Base-by-base conservation (phyloP, 1,284 basidiomycete genomes). In the Microbotryum silenes-acaulis region DNA sequence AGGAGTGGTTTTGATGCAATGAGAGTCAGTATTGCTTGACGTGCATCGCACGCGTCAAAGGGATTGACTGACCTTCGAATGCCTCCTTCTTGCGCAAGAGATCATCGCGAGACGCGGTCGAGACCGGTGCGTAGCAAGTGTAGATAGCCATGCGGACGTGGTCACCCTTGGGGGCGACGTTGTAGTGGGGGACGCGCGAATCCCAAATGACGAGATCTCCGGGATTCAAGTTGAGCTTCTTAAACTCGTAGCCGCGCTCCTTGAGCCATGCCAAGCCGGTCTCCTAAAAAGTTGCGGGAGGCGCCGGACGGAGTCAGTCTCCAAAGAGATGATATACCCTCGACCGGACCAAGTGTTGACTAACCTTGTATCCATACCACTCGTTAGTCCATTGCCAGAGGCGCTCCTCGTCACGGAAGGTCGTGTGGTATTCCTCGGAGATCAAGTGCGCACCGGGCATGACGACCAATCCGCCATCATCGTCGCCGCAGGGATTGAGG, bases 31-130 rank as follows among this genome's bases (percentile, higher is more conserved):
- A 27, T 4, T 27, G 27, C 4, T 27, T 27, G 27, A 27, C 27
- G 6, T 27, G 27, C 27, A 27, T 27, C 27, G 27, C 27, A 27
- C 27, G 27, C 27, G 27, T 27, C 27, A 27, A 27, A 27, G 27
- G 27, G 27, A 5, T 5, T 27, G 4, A 27, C 27, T 27, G 27
- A 27, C 27, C 27, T 51, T 63, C 62, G 25, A 63, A 63, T 23
- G 62, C 62, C 48, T 63, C 62, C 58, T 56, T 63, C 62, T 63
- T 63, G 16, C 62, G 56, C 51, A 42, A 54, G 20, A 63, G 51
- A 20, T 63, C 62, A 4, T 63, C 62, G 31, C 59, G 62, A n/a
- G 62, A 53, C 1, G 62, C 62, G 31, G 60, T 57, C 9, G 51
- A 33, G 1, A 63, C 62, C 3, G 59, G 57, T 48, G 62, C 62